Evolutionary conservation across 2,329 filamentous ascomycete genomes (phyloP).

Genomic region (Curvularia verruculosa): DNA sequence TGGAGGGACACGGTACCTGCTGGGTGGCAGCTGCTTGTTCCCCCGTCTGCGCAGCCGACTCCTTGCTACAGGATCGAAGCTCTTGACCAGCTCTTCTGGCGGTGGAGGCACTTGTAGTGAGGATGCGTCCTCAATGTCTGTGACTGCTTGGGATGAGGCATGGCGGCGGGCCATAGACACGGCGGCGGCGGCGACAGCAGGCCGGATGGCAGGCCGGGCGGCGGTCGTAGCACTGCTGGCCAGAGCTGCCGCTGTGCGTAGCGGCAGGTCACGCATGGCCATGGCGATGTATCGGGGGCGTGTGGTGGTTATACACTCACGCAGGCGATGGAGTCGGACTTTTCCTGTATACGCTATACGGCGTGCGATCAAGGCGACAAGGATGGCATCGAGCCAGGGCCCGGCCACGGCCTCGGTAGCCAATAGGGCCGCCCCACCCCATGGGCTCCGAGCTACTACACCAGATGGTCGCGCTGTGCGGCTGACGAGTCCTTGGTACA

Average conservation of each 20-base stretch:
- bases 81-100: slow-evolving; percentile 51
- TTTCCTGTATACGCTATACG: slow-evolving; percentile 20
- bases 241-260: slow-evolving; percentile 35
- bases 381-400: slow-evolving; percentile 14
- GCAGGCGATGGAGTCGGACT: slow-evolving; percentile 11
- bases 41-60: slow-evolving; percentile 53
- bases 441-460: slow-evolving; percentile 15
- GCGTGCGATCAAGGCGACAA: slow-evolving; percentile 18
- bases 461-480: slow-evolving; percentile 9
- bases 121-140: slow-evolving; percentile 57
- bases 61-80: slow-evolving; percentile 57
- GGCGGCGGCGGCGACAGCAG: slow-evolving; percentile 18
- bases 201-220: slow-evolving; percentile 30
- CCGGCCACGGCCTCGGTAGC: slow-evolving; percentile 5
- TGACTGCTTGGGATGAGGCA: slow-evolving; percentile 53
- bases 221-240: slow-evolving; percentile 33
- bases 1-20: slow-evolving; percentile 54
- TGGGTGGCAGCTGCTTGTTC: slow-evolving; percentile 55
- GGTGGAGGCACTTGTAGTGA: slow-evolving; percentile 52
- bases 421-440: slow-evolving; percentile 18
- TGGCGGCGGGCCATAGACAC: slow-evolving; percentile 50
- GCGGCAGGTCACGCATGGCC: slow-evolving; percentile 48
- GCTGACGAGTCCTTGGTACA: slow-evolving; percentile 6
- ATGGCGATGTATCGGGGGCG: slow-evolving; percentile 31
- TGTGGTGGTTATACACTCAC: slow-evolving; percentile 12